Conservation (phyloP, 129 eudicot species). For the Chrysanthemum seticuspe region DNA sequence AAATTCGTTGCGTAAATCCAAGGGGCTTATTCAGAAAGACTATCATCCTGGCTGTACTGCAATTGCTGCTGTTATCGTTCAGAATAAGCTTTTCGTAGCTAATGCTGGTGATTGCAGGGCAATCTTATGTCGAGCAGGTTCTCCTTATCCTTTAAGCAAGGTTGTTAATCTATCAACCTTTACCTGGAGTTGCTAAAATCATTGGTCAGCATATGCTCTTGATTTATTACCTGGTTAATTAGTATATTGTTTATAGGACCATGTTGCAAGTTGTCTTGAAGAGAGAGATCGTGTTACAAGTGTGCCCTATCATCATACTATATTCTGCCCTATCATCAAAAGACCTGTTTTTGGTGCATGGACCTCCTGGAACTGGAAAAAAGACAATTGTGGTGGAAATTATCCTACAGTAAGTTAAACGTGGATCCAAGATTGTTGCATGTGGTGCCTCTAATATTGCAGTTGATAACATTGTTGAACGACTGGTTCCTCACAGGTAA, state of each 20-base stretch:
- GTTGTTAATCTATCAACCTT: slow-evolving; percentile 35
- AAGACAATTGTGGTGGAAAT: too few species aligned
- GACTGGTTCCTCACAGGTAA: too few species aligned
- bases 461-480: too few species aligned
- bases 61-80: slow-evolving; percentile 63
- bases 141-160: slow-evolving; percentile 70
- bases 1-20: slow-evolving; percentile 52
- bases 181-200: not conserved
- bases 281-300: slow-evolving; percentile 80
- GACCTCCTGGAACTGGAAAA: too few species aligned
- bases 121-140: slow-evolving; percentile 72
- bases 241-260: slow-evolving; percentile 60
- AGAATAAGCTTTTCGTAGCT: slow-evolving; percentile 77
- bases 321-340: too few species aligned
- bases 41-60: slow-evolving; percentile 98
- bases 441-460: too few species aligned
- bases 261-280: slow-evolving; percentile 79
- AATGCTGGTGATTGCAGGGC: slow-evolving; percentile 98
- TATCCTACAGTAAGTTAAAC: too few species aligned
- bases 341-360: too few species aligned
- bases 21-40: slow-evolving; percentile 68
- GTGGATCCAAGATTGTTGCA: too few species aligned
- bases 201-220: slow-evolving; percentile 7
- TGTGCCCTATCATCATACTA: too few species aligned
- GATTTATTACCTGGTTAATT: slow-evolving; percentile 1